A percentile compares a stretch with the other conserved stretches of the same genome.
These are phyloP conservation scores for Borealophlyctis nickersoniae DNA, from an alignment of 192 early-diverging fungal genomes.

Conservation along the genomic window DNA sequence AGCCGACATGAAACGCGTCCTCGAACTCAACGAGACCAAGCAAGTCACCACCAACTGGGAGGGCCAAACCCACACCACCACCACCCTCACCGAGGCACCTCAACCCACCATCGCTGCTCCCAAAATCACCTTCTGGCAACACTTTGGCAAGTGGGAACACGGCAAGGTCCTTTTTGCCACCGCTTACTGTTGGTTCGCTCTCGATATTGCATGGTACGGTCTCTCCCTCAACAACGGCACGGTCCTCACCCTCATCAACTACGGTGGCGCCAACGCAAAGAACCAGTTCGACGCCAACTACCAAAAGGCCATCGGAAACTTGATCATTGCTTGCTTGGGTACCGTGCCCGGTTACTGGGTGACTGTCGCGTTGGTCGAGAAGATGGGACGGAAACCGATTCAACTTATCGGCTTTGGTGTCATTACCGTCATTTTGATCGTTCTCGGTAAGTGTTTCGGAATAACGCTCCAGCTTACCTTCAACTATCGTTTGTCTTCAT, in stretches of 20 bases:
- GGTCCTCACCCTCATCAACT: conserved; percentile 25
- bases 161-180: conserved; percentile 65
- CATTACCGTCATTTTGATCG: conserved; percentile 70
- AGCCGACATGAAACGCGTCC: conserved; percentile 29
- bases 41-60: conserved; percentile 24
- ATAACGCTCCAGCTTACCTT: no score
- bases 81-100: not conserved
- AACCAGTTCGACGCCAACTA: conserved; percentile 26
- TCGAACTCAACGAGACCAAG: conserved; percentile 22
- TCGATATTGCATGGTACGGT: conserved; percentile 54
- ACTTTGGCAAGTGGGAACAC: conserved; percentile 81
- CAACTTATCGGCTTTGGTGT: conserved; percentile 86
- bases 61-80: conserved; percentile 6
- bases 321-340: conserved; percentile 72
- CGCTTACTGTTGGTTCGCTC: conserved; percentile 45
- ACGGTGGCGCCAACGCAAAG: conserved; percentile 9
- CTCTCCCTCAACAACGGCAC: conserved; percentile 27
- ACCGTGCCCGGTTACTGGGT: conserved; percentile 95
- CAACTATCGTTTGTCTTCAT: no score
- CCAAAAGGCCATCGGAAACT: conserved; percentile 72
- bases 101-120: conserved; percentile 5
- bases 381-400: conserved; percentile 86
- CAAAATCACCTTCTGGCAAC: conserved; percentile 32
- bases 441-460: no score
- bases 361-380: conserved; percentile 84